Evolutionary conservation across 2,329 filamentous ascomycete species (phyloP).

Genomic region (Fusarium sp.): DNA sequence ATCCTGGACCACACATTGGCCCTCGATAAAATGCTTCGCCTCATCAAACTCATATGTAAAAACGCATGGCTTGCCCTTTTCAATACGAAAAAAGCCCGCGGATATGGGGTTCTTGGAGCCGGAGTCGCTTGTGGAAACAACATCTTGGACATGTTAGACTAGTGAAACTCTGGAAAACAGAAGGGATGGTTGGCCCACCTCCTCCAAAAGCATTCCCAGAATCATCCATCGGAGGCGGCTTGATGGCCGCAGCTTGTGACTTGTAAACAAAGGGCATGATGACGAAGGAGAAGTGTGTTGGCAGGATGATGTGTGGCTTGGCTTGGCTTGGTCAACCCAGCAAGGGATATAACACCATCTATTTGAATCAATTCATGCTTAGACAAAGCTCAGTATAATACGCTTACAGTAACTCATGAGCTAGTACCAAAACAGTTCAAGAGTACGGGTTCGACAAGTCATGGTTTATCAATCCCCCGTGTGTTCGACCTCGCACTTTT

Average conservation of each 20-base stretch:
- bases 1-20: background rate
- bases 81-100: conserved; percentile 10
- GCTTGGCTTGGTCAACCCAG: background rate
- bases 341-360: background rate
- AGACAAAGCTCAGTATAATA: rapidly evolving
- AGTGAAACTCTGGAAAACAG: too few species aligned
- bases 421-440: background rate
- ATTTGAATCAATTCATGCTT: background rate
- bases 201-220: background rate
- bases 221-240: background rate
- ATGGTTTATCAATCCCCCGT: background rate
- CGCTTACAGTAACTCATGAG: background rate
- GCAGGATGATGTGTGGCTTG: background rate
- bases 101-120: conserved; percentile 4
- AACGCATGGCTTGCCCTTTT: background rate
- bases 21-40: conserved; percentile 6
- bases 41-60: conserved; percentile 16
- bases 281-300: background rate
- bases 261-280: conserved; percentile 8
- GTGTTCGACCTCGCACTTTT: conserved; percentile 4
- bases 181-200: background rate
- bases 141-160: background rate
- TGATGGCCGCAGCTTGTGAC: background rate
- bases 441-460: background rate
- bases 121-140: conserved; percentile 6